phyloP scores from a whole-genome alignment of 2,329 filamentous ascomycete species.

The Fusarium pseudograminearum region DNA sequence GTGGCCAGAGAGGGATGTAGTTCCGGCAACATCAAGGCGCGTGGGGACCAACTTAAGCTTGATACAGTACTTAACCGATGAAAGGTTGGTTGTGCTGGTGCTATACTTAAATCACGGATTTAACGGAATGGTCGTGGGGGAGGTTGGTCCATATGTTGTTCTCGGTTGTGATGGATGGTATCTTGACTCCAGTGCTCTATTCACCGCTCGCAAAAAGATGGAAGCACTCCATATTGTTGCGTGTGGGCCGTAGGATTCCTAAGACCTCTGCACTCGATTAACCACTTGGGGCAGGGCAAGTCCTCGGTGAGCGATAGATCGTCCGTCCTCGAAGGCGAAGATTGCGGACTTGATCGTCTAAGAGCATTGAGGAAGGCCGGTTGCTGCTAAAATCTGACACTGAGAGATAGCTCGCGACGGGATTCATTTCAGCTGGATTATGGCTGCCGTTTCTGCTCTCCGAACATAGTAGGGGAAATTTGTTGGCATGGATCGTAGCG shows the following conservation, averaged over 20 bases:
- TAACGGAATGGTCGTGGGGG: neutral
- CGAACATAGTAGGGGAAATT: neutral
- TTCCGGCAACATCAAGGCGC: neutral
- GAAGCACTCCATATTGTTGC: neutral
- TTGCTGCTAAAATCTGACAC: constrained; percentile 35
- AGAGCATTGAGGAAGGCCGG: neutral
- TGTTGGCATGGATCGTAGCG: neutral
- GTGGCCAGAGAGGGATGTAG: constrained; percentile 16
- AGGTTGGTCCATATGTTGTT: neutral
- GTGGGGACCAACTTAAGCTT: constrained; percentile 12
- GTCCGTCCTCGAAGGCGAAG: neutral
- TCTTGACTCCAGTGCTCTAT: neutral
- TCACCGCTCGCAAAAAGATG: constrained; percentile 27
- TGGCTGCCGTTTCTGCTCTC: neutral
- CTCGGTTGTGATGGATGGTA: neutral
- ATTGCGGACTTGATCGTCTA: neutral
- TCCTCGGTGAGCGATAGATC: neutral
- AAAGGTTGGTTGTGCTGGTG: neutral
- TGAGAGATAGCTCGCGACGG: constrained; percentile 2
- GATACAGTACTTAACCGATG: neutral
- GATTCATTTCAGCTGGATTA: constrained; percentile 14
- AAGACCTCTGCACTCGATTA: neutral
- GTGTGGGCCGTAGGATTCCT: neutral
- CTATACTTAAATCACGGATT: neutral
- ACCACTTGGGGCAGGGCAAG: neutral